phyloP scores from a whole-genome alignment of 768 basidiomycete species.

The Daedalea quercina region DNA sequence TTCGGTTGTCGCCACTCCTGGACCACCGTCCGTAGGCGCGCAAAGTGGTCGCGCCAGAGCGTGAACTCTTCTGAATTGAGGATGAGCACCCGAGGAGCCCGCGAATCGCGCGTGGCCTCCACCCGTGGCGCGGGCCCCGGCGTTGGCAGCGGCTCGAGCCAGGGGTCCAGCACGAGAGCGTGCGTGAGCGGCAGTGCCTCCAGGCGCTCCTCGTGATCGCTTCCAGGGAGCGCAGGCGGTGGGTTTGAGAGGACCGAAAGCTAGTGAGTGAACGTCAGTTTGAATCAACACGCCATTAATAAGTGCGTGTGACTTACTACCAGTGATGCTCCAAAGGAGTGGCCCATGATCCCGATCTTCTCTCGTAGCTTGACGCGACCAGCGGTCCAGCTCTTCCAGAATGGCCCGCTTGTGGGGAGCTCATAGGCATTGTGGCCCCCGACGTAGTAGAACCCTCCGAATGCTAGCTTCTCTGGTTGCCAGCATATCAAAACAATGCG shows the following conservation, averaged over 20 bases:
- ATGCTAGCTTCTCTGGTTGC: slow-evolving; percentile 20
- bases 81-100: slow-evolving; percentile 37
- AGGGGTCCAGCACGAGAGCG: slow-evolving; percentile 71
- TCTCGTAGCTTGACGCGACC: slow-evolving; percentile 25
- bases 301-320: slow-evolving; percentile 28
- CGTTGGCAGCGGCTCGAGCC: slow-evolving; percentile 69
- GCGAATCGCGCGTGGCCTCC: slow-evolving; percentile 9
- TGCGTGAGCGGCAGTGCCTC: slow-evolving; percentile 45
- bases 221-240: slow-evolving; percentile 27
- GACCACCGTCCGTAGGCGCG: slow-evolving; percentile 46
- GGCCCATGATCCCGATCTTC: slow-evolving; percentile 39
- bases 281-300: not conserved
- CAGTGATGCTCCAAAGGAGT: slow-evolving; percentile 53
- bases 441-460: not conserved
- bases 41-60: slow-evolving; percentile 72
- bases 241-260: slow-evolving; percentile 48
- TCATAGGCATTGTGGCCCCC: not conserved
- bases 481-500: no score
- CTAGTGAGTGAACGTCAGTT: slow-evolving; percentile 24
- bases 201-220: slow-evolving; percentile 11
- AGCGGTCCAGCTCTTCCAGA: slow-evolving; percentile 38
- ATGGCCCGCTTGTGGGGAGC: slow-evolving; percentile 3
- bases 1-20: slow-evolving; percentile 36
- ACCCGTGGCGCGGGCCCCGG: slow-evolving; percentile 38
- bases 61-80: slow-evolving; percentile 78